Evolutionary conservation across 148 eudicot genomes (phyloP), one percentile per base, ranked within the genome.

Genomic region (Talinum fruticosum): DNA sequence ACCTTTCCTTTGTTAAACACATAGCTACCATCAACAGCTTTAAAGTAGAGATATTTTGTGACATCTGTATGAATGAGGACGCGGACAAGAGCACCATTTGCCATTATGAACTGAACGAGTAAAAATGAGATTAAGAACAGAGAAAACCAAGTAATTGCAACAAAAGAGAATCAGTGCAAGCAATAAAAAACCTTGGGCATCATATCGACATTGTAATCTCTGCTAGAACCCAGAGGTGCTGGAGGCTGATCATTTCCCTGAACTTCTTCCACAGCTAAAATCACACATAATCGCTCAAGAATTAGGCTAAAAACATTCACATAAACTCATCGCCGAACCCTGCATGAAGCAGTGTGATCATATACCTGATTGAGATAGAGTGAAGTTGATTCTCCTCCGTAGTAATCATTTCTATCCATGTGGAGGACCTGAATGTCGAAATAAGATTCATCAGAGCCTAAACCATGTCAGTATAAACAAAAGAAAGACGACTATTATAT

Each of bases 361-460:
- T 10, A 62, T 72, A 94, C 98, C 98, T 95, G 98, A 80, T 75
- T 85, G 72, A 96, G 93, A 83, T 96, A 93, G 53, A 96, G 92
- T 34, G 99, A 96, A 71, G 99, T 91, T 81, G 97, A 96, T 76
- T 95, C 98, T 81, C 96, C 98, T 79, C 98, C 98, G 78, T 95
- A 95, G 47, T 95, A 95, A 82, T 96, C 99, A 89, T 96, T 96
- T 80, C 99, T 90, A 79, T 96, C 99, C 99, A 96, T 96, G 86
- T 96, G 99, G 77, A 96, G 84, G 69, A 96, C 99, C 98, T 95
- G 87, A 69, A 69, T 65, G 15, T 15, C 21, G 75, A 53, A 35
- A 68, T 66, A 73, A 2, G 51, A 69, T 71, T n/a, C 69, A 75
- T 75, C 44, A 82, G 35, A 28, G 30, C 47, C 35, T 36, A 69